Evolutionary conservation across 2,329 filamentous ascomycete species (phyloP).

Genomic region (Venturiaceae sp.): DNA sequence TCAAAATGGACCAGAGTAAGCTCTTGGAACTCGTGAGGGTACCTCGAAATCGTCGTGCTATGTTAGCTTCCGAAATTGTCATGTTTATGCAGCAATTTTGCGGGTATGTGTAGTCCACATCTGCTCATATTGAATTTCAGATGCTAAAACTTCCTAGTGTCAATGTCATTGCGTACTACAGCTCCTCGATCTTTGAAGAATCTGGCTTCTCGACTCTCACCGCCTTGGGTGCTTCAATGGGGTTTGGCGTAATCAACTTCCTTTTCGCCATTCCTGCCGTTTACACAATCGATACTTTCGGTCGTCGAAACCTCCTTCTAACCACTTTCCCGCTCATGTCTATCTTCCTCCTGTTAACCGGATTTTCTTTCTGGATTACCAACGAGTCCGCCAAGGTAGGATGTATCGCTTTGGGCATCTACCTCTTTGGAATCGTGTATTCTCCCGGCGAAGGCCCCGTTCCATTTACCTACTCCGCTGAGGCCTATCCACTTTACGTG

Average conservation of each 20-base stretch:
- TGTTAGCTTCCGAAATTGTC: constrained; percentile 16
- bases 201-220: background rate
- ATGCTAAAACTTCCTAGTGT: no score
- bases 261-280: constrained; percentile 35
- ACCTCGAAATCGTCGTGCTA: constrained; percentile 37
- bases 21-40: no score
- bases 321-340: constrained; percentile 38
- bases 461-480: constrained; percentile 32
- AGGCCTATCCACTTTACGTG: constrained; percentile 34
- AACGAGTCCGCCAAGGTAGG: constrained; percentile 18
- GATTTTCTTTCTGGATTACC: constrained; percentile 29
- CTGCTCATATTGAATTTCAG: constrained; percentile 47
- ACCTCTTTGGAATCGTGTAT: constrained; percentile 44
- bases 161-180: constrained; percentile 20
- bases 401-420: constrained; percentile 31
- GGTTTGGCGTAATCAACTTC: constrained; percentile 35
- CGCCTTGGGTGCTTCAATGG: constrained; percentile 21
- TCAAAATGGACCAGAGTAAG: no score
- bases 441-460: constrained; percentile 33
- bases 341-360: constrained; percentile 39
- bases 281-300: constrained; percentile 36
- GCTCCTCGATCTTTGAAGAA: constrained; percentile 17
- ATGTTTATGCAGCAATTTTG: constrained; percentile 26
- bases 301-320: constrained; percentile 32
- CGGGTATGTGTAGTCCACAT: constrained; percentile 44